Evolutionary conservation across 192 early-diverging fungal species (phyloP).

Genomic region (Podochytrium sp.): DNA sequence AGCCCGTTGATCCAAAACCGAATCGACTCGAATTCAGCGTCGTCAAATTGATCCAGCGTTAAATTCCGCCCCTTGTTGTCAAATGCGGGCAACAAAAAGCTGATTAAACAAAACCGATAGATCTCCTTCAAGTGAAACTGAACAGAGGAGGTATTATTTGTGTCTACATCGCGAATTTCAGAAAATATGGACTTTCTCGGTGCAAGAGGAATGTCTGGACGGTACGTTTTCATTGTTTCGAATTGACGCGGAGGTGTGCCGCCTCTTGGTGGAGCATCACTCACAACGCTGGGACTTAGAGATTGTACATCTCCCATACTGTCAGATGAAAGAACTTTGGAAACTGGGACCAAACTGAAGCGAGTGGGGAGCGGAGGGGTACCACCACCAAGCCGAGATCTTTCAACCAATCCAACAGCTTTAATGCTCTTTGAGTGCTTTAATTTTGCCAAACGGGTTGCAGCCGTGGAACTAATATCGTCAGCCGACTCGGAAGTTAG

Average conservation of each 20-base stretch:
- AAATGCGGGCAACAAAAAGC: slow-evolving; percentile 22
- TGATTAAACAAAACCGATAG: background rate
- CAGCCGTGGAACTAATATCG: background rate
- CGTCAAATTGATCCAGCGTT: slow-evolving; percentile 15
- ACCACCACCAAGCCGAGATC: too few relatives aligned
- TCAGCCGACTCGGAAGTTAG: background rate
- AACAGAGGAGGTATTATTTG: background rate
- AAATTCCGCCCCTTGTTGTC: slow-evolving; percentile 14
- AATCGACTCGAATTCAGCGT: slow-evolving; percentile 8
- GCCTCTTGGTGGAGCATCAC: background rate
- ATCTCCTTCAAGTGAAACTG: background rate
- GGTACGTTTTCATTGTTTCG: background rate
- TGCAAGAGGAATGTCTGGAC: background rate
- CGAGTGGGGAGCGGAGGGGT: too few relatives aligned
- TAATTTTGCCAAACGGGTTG: background rate
- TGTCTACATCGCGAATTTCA: too few relatives aligned
- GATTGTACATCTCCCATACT: too few relatives aligned
- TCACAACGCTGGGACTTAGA: too few relatives aligned
- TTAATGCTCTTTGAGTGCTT: too few relatives aligned
- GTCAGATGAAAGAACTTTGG: too few relatives aligned
- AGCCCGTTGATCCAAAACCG: slow-evolving; percentile 3
- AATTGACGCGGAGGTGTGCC: background rate
- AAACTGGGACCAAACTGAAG: too few relatives aligned
- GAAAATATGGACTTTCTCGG: too few relatives aligned
- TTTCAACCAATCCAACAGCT: too few relatives aligned